Base-by-base conservation (phyloP, 2,329 filamentous ascomycete genomes). In the Penicillium vulpinum region DNA sequence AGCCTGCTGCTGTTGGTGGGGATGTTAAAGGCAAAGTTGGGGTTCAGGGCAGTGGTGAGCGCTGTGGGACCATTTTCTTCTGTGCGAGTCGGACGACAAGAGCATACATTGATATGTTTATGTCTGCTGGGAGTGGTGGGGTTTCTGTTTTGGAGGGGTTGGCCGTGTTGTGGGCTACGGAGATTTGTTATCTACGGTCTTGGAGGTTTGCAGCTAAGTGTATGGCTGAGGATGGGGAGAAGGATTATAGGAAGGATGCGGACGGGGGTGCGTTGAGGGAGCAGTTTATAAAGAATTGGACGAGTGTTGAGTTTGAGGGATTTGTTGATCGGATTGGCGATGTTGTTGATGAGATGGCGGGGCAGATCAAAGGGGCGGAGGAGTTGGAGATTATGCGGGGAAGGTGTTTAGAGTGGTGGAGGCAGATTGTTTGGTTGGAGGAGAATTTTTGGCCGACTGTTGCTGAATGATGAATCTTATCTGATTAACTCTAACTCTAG, bases 101-200 rank as follows among this genome's bases (percentile, higher is more conserved):
- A 49, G 81, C 79, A 7, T 80, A 85, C 62, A 75, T 84, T n/a
- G 83, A 85, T 67, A 73, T 85, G 21, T 82, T 90, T 5, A 82
- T 85, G 54, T 81, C 78, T n/a, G 80, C 80, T 4, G 78, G 83
- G 13, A 79, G 79, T 49, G 74, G 80, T 0, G 78, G 77, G 8
- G 76, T 77, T 2, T 80, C 74, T 1, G 69, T 90, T 67, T 74
- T 92, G 2, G 88, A 91, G 69, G 88, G 86, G 6, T 78, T 90
- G 59, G 82, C 90, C 2, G 81, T 90, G n/a, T 82, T 92, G 24
- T 92, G 88, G 86, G 86, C 85, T n/a, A 91, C 87, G 1, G 89
- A 93, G 74, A 84, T 80, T 45, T 82, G 80, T 58, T 88, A 88
- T 67, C 68, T 87, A 18, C 78, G 82, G 38, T 81, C 85, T 13